Evolutionary conservation across 2,329 filamentous ascomycete genomes (phyloP).

Genomic region (Lojkania enalia): DNA sequence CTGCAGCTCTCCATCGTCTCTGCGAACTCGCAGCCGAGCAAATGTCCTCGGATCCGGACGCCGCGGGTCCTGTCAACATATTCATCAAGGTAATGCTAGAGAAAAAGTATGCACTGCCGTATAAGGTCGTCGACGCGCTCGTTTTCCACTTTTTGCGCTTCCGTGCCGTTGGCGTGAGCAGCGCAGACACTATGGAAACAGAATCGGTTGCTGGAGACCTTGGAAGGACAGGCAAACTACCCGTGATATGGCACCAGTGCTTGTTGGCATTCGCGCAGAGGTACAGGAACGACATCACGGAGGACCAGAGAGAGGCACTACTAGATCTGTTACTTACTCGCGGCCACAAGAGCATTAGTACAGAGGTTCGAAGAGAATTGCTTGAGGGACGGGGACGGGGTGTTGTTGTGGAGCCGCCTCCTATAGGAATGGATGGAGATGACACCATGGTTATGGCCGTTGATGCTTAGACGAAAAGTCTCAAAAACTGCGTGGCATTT

Average conservation of each 20-base stretch:
- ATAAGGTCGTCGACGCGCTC: conserved; percentile 88
- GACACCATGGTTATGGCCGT: conserved; percentile 80
- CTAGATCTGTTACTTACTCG: conserved; percentile 83
- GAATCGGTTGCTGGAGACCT: conserved; percentile 39
- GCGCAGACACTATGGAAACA: conserved; percentile 58
- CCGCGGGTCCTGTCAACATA: conserved; percentile 88
- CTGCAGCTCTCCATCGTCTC: conserved; percentile 84
- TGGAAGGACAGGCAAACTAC: conserved; percentile 66
- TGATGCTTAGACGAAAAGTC: no score
- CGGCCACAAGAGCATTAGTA: conserved; percentile 85
- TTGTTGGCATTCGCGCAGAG: conserved; percentile 89
- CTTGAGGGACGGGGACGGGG: conserved; percentile 86
- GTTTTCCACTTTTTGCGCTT: conserved; percentile 98
- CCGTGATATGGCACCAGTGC: conserved; percentile 96
- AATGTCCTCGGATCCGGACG: conserved; percentile 78
- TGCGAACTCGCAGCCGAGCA: conserved; percentile 95
- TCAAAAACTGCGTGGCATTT: no score
- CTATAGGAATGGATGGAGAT: conserved; percentile 70
- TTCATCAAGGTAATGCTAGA: conserved; percentile 92
- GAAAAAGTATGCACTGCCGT: conserved; percentile 96
- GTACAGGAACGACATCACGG: conserved; percentile 94
- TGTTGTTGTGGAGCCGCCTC: conserved; percentile 64
- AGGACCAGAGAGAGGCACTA: conserved; percentile 89
- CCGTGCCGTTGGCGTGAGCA: conserved; percentile 67
- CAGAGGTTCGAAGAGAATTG: conserved; percentile 86